Conservation (phyloP, 129 eudicot species). For the Flaveria linearis region DNA sequence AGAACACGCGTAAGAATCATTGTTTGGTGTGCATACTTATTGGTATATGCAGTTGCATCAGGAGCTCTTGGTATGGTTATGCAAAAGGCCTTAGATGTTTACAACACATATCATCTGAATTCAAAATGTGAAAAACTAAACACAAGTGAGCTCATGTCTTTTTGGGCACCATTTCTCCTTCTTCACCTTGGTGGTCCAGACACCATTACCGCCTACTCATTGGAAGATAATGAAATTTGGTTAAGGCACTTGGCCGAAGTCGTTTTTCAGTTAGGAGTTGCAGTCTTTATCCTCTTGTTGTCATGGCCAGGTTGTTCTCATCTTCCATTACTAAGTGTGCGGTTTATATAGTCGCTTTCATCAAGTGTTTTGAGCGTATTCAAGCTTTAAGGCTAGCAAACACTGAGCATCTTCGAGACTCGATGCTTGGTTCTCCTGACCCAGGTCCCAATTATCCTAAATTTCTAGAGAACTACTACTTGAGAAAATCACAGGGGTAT, state of each 20-base stretch:
- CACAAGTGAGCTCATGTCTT: conserved; percentile 34
- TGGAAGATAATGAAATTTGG: conserved; percentile 56
- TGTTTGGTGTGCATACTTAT: conserved; percentile 57
- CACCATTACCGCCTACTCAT: conserved; percentile 43
- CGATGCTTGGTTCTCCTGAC: conserved; percentile 44
- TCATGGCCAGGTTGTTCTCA: conserved; percentile 32
- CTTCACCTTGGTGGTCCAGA: conserved; percentile 52
- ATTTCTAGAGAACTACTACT: conserved; percentile 41
- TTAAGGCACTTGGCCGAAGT: conserved; percentile 38
- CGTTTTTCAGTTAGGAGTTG: conserved; percentile 25
- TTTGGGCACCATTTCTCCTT: conserved; percentile 42
- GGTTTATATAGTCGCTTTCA: conserved; percentile 34
- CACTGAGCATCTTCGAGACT: conserved; percentile 36
- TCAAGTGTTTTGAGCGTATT: conserved; percentile 49
- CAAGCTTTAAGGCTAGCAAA: conserved; percentile 41
- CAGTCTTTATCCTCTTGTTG: conserved; percentile 37
- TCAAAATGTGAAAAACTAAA: not conserved
- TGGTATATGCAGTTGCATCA: conserved; percentile 46
- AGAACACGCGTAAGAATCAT: conserved; percentile 38
- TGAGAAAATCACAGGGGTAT: conserved; percentile 46
- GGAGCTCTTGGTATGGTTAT: conserved; percentile 49
- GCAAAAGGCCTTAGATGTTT: conserved; percentile 29
- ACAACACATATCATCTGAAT: conserved; percentile 10
- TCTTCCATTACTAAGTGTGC: conserved; percentile 21
- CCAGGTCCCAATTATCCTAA: conserved; percentile 56